Conservation (phyloP, 176 grass and related monocot species). For the Echinochloa phyllopogon region DNA sequence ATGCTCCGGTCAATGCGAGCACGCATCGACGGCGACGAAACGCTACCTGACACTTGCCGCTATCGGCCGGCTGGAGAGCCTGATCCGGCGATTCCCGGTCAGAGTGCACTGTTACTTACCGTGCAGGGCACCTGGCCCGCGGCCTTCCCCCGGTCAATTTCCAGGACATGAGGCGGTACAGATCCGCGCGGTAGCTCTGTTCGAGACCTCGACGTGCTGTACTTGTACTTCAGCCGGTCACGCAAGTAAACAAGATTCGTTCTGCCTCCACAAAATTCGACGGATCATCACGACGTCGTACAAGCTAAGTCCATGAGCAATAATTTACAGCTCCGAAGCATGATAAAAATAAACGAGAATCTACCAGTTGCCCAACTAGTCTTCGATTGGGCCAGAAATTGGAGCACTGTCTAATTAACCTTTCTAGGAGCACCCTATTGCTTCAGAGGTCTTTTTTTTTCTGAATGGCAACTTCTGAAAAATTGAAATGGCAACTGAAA, state of each 20-base stretch:
- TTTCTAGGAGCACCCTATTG: no score
- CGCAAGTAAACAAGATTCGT: not conserved
- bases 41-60: not conserved
- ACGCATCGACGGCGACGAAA: conserved; percentile 9
- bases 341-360: not conserved
- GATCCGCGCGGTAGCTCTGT: not conserved
- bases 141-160: not conserved
- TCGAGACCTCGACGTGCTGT: not conserved
- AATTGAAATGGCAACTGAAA: no score
- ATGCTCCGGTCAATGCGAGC: not conserved
- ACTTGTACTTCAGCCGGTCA: not conserved
- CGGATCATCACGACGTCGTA: not conserved
- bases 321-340: not conserved
- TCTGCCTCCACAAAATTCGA: not conserved
- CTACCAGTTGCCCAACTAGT: no score
- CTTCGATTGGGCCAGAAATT: not conserved
- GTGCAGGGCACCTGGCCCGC: not conserved
- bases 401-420: no score
- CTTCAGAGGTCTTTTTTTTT: no score
- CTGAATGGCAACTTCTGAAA: no score
- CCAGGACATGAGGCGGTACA: not conserved
- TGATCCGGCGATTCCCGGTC: not conserved
- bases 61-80: no score
- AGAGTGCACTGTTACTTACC: not conserved
- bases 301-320: not conserved